These are phyloP conservation scores for Aschersonia sp. DNA, from an alignment of 2,329 filamentous ascomycete species.

Conservation along the genomic window DNA sequence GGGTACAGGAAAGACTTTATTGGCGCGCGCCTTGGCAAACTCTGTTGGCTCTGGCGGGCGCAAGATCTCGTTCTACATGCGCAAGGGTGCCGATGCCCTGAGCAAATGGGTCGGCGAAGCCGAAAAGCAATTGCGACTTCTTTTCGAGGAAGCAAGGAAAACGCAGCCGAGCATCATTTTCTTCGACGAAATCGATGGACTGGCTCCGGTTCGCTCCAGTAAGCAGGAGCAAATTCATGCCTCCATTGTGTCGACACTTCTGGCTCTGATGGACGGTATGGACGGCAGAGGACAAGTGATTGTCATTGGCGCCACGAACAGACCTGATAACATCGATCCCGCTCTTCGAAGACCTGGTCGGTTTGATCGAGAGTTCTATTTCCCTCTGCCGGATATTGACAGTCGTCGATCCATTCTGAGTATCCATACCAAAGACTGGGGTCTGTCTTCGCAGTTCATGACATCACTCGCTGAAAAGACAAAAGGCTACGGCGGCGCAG, in stretches of 20 bases:
- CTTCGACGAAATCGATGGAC: slow-evolving; percentile 95
- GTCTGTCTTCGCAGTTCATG: slow-evolving; percentile 67
- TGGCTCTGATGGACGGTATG: slow-evolving; percentile 95
- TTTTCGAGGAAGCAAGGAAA: slow-evolving; percentile 91
- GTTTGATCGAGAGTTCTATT: slow-evolving; percentile 97
- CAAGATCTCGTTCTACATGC: slow-evolving; percentile 99
- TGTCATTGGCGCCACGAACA: slow-evolving; percentile 96
- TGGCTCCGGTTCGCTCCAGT: slow-evolving; percentile 89
- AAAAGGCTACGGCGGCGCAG: slow-evolving; percentile 93
- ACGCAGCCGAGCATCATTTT: slow-evolving; percentile 99
- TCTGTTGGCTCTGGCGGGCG: slow-evolving; percentile 77
- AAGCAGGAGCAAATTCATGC: slow-evolving; percentile 99
- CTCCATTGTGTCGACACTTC: slow-evolving; percentile 87
- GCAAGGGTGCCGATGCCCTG: slow-evolving; percentile 91
- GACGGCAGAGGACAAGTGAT: slow-evolving; percentile 96
- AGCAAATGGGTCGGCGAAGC: slow-evolving; percentile 99
- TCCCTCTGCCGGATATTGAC: slow-evolving; percentile 72
- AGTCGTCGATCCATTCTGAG: slow-evolving; percentile 78
- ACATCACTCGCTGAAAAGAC: slow-evolving; percentile 72
- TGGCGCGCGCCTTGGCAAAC: slow-evolving; percentile 83
- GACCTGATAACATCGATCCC: slow-evolving; percentile 90
- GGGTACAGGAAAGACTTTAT: slow-evolving; percentile 93
- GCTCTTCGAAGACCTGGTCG: slow-evolving; percentile 86
- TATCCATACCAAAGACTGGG: slow-evolving; percentile 93
- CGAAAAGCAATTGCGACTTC: slow-evolving; percentile 78